Evolutionary conservation across 2,329 filamentous ascomycete species (phyloP), one percentile per base, ranked within the genome.

Genomic region (Alternaria ventricosa): DNA sequence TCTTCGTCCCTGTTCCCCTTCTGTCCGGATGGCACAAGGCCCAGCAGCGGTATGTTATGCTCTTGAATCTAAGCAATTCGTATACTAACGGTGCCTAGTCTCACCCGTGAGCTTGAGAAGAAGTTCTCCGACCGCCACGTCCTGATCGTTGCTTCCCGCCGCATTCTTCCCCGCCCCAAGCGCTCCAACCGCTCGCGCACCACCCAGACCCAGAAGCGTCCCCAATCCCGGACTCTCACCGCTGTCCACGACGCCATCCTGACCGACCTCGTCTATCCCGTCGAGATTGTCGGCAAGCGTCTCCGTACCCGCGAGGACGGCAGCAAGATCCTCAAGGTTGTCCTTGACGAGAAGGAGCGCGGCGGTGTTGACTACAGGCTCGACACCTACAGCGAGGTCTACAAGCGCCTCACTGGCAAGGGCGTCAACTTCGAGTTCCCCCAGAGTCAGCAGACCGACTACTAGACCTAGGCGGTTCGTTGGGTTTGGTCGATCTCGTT

Each of bases 101-200:
- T 99, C 83, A 99, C 96, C 86, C 96, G 96, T 87, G 96, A 99
- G 90, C 94, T 99, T 83, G 96, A 99, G 92, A 99, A 99, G 94
- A 99, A 99, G 89, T 99, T 99, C 93, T 98, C 96, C 74, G 96
- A 99, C 90, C 96, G 96, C 86, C 96, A 99, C 86, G 96, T 99
- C 84, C 89, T 99, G 84, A 94, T 99, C 90, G 92, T 99, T 80
- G 96, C 96, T 79, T 96, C 95, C 82, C 96, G 96, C 89, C 96
- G 96, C 86, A 99, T 99, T 81, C 90, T 99, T 70, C 95, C 96
- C 84, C 94, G 94, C 85, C 96, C 96, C 84, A 97, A 97, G 93
- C 94, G 95, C 84, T 97, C 94, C 84, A 93, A 91, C 88, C 94
- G 94, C 87, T 93, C 92, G 77, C 95, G 96, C 89, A 94, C 94